phyloP scores from a whole-genome alignment of 352 stramenopile genomes.

The Discostella stelligera region DNA sequence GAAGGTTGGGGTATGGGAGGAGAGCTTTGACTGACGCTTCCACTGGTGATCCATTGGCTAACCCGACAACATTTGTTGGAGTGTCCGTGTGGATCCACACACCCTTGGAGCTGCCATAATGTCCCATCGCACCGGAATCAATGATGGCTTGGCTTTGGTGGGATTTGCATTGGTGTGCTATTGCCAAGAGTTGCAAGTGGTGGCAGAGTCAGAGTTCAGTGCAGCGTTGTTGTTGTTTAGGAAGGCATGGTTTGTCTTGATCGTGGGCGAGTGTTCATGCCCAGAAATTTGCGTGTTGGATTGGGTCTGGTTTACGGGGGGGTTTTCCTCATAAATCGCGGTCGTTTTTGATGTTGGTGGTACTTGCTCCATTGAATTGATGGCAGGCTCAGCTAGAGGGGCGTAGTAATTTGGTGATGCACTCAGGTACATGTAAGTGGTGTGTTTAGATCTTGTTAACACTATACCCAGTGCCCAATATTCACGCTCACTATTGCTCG shows the following conservation, averaged over 20 bases:
- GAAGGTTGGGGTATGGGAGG: background rate
- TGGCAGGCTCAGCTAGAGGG: background rate
- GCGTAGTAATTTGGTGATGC: background rate
- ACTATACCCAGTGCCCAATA: constrained; percentile 1
- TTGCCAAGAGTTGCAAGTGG: background rate
- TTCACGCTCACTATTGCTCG: background rate
- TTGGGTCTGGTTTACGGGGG: background rate
- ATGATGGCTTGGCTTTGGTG: background rate
- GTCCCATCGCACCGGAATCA: background rate
- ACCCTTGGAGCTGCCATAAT: background rate
- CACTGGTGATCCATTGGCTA: background rate
- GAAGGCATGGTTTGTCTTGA: background rate
- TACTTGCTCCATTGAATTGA: background rate
- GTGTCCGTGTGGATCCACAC: background rate
- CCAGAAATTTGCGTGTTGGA: background rate
- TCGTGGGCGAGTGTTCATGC: background rate
- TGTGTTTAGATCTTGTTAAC: background rate
- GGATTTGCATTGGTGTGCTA: background rate
- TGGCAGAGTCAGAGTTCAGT: background rate
- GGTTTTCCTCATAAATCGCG: no score
- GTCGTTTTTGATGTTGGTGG: no score
- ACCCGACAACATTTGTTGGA: background rate
- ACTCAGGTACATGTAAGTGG: background rate
- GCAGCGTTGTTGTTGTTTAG: background rate
- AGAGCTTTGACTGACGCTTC: background rate